phyloP scores from a whole-genome alignment of 805 yeast genomes.

The Wickerhamiella shivajii region DNA sequence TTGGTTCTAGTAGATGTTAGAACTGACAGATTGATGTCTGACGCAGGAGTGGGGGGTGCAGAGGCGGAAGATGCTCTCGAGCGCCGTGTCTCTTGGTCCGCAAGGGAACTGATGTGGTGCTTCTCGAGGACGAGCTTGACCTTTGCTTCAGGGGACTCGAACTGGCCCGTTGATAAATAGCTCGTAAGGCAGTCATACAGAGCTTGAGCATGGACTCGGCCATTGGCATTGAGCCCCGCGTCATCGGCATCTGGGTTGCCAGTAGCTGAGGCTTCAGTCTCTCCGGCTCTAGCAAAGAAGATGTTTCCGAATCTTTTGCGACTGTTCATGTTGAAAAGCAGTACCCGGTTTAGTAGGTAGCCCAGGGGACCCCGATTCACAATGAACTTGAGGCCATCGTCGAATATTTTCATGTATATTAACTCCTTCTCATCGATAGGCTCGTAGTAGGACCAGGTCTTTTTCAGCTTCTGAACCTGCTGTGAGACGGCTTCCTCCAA shows the following conservation, averaged over 20 bases:
- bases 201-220: slow-evolving; percentile 48
- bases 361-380: slow-evolving; percentile 75
- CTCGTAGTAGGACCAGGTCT: slow-evolving; percentile 56
- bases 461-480: slow-evolving; percentile 55
- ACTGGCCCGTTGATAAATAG: too few relatives aligned
- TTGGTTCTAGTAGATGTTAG: slow-evolving; percentile 90
- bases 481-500: slow-evolving; percentile 58
- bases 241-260: slow-evolving; percentile 48
- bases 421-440: slow-evolving; percentile 43
- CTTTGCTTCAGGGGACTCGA: too few relatives aligned
- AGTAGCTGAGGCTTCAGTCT: too few relatives aligned
- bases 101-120: too few relatives aligned
- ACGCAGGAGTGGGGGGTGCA: too few relatives aligned
- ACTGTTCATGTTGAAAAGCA: slow-evolving; percentile 82
- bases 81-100: too few relatives aligned
- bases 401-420: slow-evolving; percentile 71
- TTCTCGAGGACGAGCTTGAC: too few relatives aligned
- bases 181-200: slow-evolving; percentile 53
- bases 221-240: slow-evolving; percentile 67
- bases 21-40: slow-evolving; percentile 38
- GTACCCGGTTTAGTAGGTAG: slow-evolving; percentile 78
- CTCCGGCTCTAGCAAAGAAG: slow-evolving; percentile 57
- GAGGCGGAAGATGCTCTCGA: too few relatives aligned
- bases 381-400: slow-evolving; percentile 75
- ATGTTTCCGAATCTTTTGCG: slow-evolving; percentile 77